Evolutionary conservation across 2,329 filamentous ascomycete genomes (phyloP).

Genomic region (Paraphaeosphaeria sporulosa): DNA sequence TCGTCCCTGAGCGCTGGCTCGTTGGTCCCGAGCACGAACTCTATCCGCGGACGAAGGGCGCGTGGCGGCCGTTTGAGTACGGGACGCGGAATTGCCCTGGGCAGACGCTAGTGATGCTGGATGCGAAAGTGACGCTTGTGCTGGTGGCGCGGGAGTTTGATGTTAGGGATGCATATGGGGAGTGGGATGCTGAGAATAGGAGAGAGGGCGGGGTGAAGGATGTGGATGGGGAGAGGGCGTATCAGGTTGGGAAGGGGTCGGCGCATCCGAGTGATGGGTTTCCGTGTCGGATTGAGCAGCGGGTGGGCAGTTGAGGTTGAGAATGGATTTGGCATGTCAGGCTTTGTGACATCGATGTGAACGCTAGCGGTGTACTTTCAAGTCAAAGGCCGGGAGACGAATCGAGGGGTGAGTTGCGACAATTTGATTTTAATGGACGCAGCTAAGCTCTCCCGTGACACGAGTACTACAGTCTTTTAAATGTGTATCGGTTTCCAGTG

Average conservation of each 20-base stretch:
- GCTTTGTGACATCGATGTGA: too few species aligned
- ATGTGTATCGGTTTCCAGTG: too few species aligned
- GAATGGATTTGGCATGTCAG: too few species aligned
- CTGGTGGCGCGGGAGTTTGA: conserved; percentile 19
- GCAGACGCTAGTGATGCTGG: conserved; percentile 46
- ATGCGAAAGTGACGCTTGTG: conserved; percentile 22
- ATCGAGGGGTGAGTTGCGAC: too few species aligned
- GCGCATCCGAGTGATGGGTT: conserved; percentile 28
- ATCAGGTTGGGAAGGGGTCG: conserved; percentile 24
- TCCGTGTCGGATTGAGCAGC: too few species aligned
- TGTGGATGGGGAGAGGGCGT: conserved; percentile 25
- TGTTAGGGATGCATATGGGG: conserved; percentile 20
- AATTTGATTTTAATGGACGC: too few species aligned
- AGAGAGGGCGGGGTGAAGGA: conserved; percentile 23
- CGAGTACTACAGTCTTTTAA: too few species aligned
- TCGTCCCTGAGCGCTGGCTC: conserved; percentile 35
- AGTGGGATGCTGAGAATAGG: conserved; percentile 23
- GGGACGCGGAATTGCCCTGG: conserved; percentile 51
- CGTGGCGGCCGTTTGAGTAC: conserved; percentile 48
- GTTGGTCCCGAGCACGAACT: conserved; percentile 15
- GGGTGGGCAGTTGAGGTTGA: too few species aligned
- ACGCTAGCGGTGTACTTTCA: too few species aligned
- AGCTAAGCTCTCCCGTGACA: too few species aligned
- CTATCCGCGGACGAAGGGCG: conserved; percentile 18
- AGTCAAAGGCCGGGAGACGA: too few species aligned